Evolutionary conservation across 257 asterid species (phyloP), one percentile per base, ranked within the genome.

Genomic region (Gynochthodes officinalis): DNA sequence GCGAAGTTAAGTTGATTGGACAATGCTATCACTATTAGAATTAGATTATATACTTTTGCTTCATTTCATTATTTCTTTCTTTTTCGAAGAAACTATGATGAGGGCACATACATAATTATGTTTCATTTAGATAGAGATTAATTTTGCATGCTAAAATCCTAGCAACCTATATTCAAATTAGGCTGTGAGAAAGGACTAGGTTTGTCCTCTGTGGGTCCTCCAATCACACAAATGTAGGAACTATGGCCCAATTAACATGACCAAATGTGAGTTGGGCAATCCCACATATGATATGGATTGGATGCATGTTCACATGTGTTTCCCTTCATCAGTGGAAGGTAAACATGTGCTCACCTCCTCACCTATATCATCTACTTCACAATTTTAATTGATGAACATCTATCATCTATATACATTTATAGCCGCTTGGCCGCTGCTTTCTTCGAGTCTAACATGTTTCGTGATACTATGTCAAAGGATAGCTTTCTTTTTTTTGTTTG

Each of bases 271-370:
- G 12, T 33, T 16, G 46, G 65, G 27, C 30, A 65, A 28, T 30
- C 69, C 69, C n/a, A n/a, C n/a, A n/a, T 54, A 53, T 65, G 71
- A 44, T 66, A 23, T 55, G 75, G 72, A 30, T 76, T 62, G 61
- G 67, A 19, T 55, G 43, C 60, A 68, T 71, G 58, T 62, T 74
- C 81, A 82, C 89, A 77, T 80, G 88, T 71, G 78, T 78, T 80
- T 76, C 82, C 84, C 81, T 83, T 21, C 80, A 76, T 82, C 50
- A 78, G 72, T 80, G 85, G 87, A 79, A 33, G 19, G 77, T 42
- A 69, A 73, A 82, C 90, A 85, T 86, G 89, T 86, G 93, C 82
- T 67, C 68, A 39, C 53, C 75, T 66, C 69, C 60, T 54, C 76
- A 33, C 44, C 42, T 52, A 32, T 32, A 30, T 60, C 13, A 46